Base-by-base conservation (phyloP, 2,329 filamentous ascomycete species). In the Blastomyces parvus region DNA sequence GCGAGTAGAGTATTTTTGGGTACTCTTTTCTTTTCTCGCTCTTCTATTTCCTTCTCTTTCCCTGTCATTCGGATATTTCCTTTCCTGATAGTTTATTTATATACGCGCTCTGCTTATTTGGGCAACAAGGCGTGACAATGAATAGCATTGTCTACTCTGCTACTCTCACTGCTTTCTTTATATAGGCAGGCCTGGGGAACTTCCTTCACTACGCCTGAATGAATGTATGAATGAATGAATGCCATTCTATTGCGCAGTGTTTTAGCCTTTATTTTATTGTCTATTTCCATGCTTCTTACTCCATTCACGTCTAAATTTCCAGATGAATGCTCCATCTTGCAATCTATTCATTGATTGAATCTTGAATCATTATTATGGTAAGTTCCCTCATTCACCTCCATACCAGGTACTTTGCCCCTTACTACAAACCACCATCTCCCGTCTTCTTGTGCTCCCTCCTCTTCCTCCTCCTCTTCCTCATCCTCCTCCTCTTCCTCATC, bases 161-260 rank as follows among this genome's bases (percentile, higher is more conserved):
- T n/a, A 27, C 22, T 46, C 1, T 17, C 13, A 27, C 22, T 46
- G 2, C 25, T 33, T 46, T 59, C 25, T 46, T 33, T 59, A 46
- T 59, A 30, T 33, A 7, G 11, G 33, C 33, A 36, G 6, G 25
- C 25, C 38, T 14, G 7, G 7, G 14, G 38, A 30, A 46, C 57
- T n/a, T 59, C 38, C 40, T 13, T 48, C 22, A 17, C 25, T 25
- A 22, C 42, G 6, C n/a, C n/a, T n/a, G n/a, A n/a, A n/a, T n/a
- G n/a, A n/a, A n/a, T n/a, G n/a, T n/a, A n/a, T 57, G 36, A 40
- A 40, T 57, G 36, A 42, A 57, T 57, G 55, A 57, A 57, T 42
- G n/a, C 3, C 42, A 27, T 48, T 48, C 38, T 59, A 14, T 19
- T 42, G 36, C 53, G 3, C 19, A 42, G n/a, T 57, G 55, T 57